A percentile compares a stretch with the other conserved stretches of the same genome.
phyloP scores from a whole-genome alignment of 768 basidiomycete species.

The Pleurotus citrinopileatus region DNA sequence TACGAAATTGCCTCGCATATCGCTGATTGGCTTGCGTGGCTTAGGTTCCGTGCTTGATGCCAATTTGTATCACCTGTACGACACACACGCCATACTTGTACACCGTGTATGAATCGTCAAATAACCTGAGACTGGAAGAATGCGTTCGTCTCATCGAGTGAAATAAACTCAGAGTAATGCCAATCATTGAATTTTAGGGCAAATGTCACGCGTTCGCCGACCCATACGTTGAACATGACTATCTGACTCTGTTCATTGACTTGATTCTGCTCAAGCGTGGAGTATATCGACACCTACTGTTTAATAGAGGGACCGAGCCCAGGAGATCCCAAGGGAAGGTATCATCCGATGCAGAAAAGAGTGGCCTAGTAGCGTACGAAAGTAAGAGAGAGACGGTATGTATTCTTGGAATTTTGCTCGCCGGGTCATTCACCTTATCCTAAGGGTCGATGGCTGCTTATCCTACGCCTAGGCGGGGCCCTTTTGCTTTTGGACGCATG shows the following conservation, averaged over 20 bases:
- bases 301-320: conserved; percentile 73
- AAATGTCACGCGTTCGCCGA: conserved; percentile 71
- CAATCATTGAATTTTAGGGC: conserved; percentile 31
- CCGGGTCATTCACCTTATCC: not conserved
- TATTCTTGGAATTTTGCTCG: no score
- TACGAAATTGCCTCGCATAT: not conserved
- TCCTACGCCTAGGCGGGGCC: conserved; percentile 56
- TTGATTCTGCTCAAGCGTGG: conserved; percentile 79
- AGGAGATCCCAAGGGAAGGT: conserved; percentile 28
- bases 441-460: conserved; percentile 58
- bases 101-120: conserved; percentile 75
- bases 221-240: conserved; percentile 85
- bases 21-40: not conserved
- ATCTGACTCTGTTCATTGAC: conserved; percentile 70
- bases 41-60: conserved; percentile 44
- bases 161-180: conserved; percentile 3
- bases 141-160: conserved; percentile 53
- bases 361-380: no score
- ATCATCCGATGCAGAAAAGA: not conserved
- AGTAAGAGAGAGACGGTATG: no score
- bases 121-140: conserved; percentile 80
- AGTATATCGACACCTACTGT: conserved; percentile 79
- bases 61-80: conserved; percentile 79
- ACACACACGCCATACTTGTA: conserved; percentile 65
- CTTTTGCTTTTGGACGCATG: conserved; percentile 71